Evolutionary conservation across 352 stramenopile genomes (phyloP).

Genomic region (Phytophthora cryptogea): DNA sequence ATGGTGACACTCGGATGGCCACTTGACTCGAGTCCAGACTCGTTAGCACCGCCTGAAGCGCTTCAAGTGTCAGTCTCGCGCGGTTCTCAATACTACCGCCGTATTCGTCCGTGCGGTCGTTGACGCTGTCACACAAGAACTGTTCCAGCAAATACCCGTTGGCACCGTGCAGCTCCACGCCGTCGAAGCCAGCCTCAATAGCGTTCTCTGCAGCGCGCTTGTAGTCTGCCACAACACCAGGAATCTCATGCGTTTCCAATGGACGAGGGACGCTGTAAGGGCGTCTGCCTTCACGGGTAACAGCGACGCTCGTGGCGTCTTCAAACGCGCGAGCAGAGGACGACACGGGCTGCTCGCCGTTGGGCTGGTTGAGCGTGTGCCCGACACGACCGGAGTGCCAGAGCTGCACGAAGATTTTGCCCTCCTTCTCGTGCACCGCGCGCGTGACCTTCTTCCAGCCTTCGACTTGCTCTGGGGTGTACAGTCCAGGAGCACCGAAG

Average conservation of each 20-base stretch:
- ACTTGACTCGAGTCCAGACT: constrained; percentile 37
- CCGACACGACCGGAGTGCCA: constrained; percentile 83
- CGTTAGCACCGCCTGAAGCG: constrained; percentile 48
- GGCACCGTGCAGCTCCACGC: constrained; percentile 34
- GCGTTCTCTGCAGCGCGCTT: constrained; percentile 21
- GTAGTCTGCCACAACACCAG: constrained; percentile 36
- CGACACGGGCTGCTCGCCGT: constrained; percentile 52
- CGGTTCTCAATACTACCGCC: constrained; percentile 85
- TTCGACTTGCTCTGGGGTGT: constrained; percentile 45
- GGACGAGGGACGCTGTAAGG: constrained; percentile 53
- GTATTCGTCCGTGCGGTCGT: constrained; percentile 32
- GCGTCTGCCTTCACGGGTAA: constrained; percentile 38
- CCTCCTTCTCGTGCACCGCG: constrained; percentile 75
- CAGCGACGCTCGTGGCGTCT: constrained; percentile 16
- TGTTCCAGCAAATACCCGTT: constrained; percentile 39
- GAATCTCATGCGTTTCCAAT: constrained; percentile 76
- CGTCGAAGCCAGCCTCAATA: constrained; percentile 32
- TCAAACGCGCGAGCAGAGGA: constrained; percentile 36
- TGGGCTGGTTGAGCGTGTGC: constrained; percentile 65
- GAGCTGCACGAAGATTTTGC: constrained; percentile 83
- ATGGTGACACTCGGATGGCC: constrained; percentile 39
- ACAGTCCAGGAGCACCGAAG: constrained; percentile 56
- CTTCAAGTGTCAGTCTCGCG: constrained; percentile 59
- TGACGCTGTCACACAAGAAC: constrained; percentile 33
- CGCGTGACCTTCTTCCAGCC: constrained; percentile 64